Conservation (phyloP, 371 early-diverging fungal species). For the Mortierella sp. region DNA sequence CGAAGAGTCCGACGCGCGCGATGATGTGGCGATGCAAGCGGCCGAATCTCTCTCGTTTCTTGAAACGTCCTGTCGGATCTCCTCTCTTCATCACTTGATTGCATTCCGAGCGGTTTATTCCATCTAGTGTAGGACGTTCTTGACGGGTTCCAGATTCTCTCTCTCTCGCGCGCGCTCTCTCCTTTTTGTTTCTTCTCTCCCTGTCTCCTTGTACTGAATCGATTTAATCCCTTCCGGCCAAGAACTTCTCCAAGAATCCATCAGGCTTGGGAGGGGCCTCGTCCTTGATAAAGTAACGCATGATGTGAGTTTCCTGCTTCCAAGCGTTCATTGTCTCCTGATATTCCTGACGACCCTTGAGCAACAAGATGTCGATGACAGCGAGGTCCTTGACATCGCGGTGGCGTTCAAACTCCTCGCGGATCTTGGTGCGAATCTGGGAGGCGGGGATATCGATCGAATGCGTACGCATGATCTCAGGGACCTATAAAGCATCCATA, state of each 20-base stretch:
- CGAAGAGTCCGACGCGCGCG: too few species aligned
- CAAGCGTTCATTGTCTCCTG: conserved; percentile 96
- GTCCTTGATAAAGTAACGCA: conserved; percentile 89
- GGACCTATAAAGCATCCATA: conserved; percentile 66
- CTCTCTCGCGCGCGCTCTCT: not conserved
- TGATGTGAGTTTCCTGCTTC: conserved; percentile 93
- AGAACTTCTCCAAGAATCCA: conserved; percentile 87
- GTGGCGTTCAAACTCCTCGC: conserved; percentile 92
- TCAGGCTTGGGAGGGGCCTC: conserved; percentile 78
- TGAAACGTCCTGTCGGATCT: too few species aligned
- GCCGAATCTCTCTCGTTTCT: too few species aligned
- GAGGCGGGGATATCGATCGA: conserved; percentile 81
- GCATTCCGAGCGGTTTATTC: too few species aligned
- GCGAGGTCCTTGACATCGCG: conserved; percentile 83
- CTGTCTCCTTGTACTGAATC: not conserved
- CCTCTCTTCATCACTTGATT: too few species aligned
- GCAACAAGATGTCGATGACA: conserved; percentile 85
- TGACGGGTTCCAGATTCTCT: too few species aligned
- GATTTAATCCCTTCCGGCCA: conserved; percentile 71
- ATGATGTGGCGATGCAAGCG: too few species aligned
- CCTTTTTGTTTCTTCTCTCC: not conserved
- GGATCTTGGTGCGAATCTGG: conserved; percentile 85
- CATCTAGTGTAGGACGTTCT: too few species aligned
- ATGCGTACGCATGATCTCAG: conserved; percentile 82
- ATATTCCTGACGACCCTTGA: conserved; percentile 90